Evolutionary conservation across 768 basidiomycete species (phyloP), one percentile per base, ranked within the genome.

Genomic region (Hebeloma cylindrosporum): DNA sequence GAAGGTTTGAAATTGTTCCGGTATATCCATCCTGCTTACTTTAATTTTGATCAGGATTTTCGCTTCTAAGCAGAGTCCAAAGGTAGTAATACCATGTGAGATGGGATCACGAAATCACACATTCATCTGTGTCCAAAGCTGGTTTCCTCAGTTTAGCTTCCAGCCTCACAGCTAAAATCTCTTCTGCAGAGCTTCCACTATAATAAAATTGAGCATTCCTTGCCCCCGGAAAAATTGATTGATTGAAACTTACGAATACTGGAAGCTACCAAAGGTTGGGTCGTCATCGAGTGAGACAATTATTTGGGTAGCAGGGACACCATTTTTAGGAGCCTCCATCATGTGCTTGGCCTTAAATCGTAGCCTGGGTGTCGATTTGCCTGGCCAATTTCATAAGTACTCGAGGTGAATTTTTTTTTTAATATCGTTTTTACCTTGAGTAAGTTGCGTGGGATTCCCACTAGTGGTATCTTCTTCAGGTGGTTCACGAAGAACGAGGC

Each of bases 91-190:
- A n/a, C n/a, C n/a, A n/a, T n/a, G n/a, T n/a, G n/a, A n/a, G n/a
- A n/a, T n/a, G n/a, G n/a, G n/a, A n/a, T 45, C 43, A 48, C 31
- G 41, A 48, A 23, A 43, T 23, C 10, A 48, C 35, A 18, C 39
- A 45, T 25, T 42, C 44, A 23, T 45, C 49, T 4, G 17, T 54
- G 40, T 72, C 48, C 18, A 20, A 38, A 4, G 23, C 7, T 5
- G 74, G 63, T 29, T 66, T 71, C n/a, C 56, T 59, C 10, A 78
- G 59, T 25, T 62, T 63, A 1, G 70, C 73, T 47, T 78, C 75
- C 5, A 79, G 49, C 7, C 68, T 64, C 0, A 62, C 66, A 25
- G 61, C 52, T 14, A 78, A 50, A 7, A 60, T 60, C 21, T 71
- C 75, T 34, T 78, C 74, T 2, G 47, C 33, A 1, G 72, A 64